A percentile compares a stretch with the other conserved stretches of the same genome.
These are phyloP conservation scores for Cladophialophora bantiana DNA, from an alignment of 2,329 filamentous ascomycete species.

Conservation along the genomic window DNA sequence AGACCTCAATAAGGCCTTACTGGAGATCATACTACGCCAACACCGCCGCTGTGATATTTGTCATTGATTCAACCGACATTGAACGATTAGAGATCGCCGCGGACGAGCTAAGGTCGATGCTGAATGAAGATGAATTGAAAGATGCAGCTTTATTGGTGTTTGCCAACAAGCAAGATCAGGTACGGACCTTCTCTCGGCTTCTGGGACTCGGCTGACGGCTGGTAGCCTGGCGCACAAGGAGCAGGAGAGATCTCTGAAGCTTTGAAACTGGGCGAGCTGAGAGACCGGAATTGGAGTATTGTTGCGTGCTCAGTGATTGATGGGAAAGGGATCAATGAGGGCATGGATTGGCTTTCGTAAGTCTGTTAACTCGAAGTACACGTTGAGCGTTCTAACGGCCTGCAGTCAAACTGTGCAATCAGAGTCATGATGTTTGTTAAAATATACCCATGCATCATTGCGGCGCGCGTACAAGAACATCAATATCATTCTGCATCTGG, in stretches of 20 bases:
- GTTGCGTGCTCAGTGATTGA: constrained; percentile 97
- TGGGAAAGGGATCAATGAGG: constrained; percentile 90
- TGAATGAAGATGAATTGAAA: constrained; percentile 95
- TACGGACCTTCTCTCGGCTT: constrained; percentile 16
- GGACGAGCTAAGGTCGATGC: constrained; percentile 91
- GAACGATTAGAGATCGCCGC: constrained; percentile 90
- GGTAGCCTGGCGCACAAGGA: constrained; percentile 92
- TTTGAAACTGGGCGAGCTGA: constrained; percentile 84
- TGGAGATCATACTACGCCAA: constrained; percentile 99
- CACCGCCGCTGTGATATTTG: constrained; percentile 97
- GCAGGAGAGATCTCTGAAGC: constrained; percentile 97
- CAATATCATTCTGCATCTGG: constrained; percentile 6
- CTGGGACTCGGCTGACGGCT: constrained; percentile 18
- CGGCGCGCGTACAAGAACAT: constrained; percentile 15
- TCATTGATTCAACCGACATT: constrained; percentile 97
- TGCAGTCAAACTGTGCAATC: constrained; percentile 39
- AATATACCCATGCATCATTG: constrained; percentile 21
- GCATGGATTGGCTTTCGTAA: constrained; percentile 88
- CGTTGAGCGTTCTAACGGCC: constrained; percentile 13
- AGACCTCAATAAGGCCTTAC: constrained; percentile 98
- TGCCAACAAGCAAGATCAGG: constrained; percentile 91
- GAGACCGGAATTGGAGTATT: constrained; percentile 99
- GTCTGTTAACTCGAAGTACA: constrained; percentile 12
- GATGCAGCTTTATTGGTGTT: constrained; percentile 93
- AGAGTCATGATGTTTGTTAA: constrained; percentile 32